Percentiles rank a stretch among this genome's conserved stretches.
These are phyloP conservation scores for Solanum corneliomulleri DNA, from an alignment of 257 asterid species.

Conservation along the genomic window DNA sequence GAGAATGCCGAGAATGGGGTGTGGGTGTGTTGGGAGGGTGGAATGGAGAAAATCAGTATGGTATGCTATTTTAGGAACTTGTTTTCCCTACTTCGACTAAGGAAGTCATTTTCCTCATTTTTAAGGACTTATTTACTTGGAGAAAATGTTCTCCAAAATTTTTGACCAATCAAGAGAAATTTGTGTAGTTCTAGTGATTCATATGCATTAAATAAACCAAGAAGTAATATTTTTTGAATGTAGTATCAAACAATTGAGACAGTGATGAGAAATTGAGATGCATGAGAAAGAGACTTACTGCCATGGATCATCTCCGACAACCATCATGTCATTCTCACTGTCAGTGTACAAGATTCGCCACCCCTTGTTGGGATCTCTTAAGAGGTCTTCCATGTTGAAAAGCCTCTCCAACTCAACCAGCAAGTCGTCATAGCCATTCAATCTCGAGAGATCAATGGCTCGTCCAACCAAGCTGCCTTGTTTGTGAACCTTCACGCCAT, in stretches of 20 bases:
- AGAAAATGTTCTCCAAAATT: background rate
- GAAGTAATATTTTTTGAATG: background rate
- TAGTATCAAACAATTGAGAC: background rate
- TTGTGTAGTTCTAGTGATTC: background rate
- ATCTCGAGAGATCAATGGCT: constrained; percentile 76
- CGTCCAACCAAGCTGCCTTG: constrained; percentile 96
- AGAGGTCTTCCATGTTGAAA: constrained; percentile 80
- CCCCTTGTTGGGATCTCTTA: constrained; percentile 66
- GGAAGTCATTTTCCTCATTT: background rate
- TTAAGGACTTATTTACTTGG: background rate
- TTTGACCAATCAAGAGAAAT: background rate
- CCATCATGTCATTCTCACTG: constrained; percentile 96
- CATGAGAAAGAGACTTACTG: constrained; percentile 43
- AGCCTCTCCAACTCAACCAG: constrained; percentile 69
- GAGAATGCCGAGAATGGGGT: background rate
- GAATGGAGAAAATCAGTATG: background rate
- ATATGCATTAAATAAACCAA: background rate
- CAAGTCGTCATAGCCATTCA: constrained; percentile 58
- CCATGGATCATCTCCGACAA: constrained; percentile 98
- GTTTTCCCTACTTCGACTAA: background rate
- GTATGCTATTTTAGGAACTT: background rate
- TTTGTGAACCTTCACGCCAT: constrained; percentile 68
- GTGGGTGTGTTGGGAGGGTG: background rate
- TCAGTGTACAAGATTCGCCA: constrained; percentile 91
- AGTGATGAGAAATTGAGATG: background rate